A percentile compares a stretch with the other conserved stretches of the same genome.
Evolutionary conservation across 257 asterid species (phyloP).

Genomic region (Vinca minor): DNA sequence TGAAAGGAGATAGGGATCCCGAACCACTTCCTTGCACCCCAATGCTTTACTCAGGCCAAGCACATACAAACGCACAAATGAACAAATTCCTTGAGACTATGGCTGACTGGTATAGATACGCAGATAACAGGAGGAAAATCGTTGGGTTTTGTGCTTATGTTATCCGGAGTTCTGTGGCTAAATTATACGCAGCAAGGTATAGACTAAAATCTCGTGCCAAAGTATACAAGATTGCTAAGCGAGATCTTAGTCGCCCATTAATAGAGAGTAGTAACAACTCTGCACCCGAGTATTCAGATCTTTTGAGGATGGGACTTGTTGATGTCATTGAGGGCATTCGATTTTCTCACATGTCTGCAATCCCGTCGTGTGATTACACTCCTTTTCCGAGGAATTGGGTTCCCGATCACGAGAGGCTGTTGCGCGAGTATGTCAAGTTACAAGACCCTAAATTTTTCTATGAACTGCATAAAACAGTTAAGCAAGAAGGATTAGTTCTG

Average conservation of each 20-base stretch:
- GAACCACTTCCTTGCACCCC: conserved; percentile 96
- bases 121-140: conserved; percentile 83
- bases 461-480: conserved; percentile 58
- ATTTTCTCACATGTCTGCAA: conserved; percentile 66
- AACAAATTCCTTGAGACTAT: conserved; percentile 81
- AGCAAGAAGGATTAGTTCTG: conserved; percentile 42
- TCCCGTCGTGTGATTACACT: conserved; percentile 84
- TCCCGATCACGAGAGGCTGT: conserved; percentile 72
- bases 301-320: conserved; percentile 87
- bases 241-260: conserved; percentile 72
- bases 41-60: conserved; percentile 95
- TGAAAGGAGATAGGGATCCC: conserved; percentile 88
- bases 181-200: conserved; percentile 86
- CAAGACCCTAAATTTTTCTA: conserved; percentile 74
- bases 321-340: conserved; percentile 86
- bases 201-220: conserved; percentile 90
- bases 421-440: conserved; percentile 57
- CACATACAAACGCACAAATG: conserved; percentile 93
- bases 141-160: conserved; percentile 94
- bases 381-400: conserved; percentile 89
- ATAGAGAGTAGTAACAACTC: conserved; percentile 66
- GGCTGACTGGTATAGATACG: conserved; percentile 97
- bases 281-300: conserved; percentile 95
- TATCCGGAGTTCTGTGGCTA: conserved; percentile 90
- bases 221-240: conserved; percentile 81